A percentile compares a stretch with the other conserved stretches of the same genome.
Evolutionary conservation across 345 rosid species (phyloP).

Genomic region (Euclidium syriacum): DNA sequence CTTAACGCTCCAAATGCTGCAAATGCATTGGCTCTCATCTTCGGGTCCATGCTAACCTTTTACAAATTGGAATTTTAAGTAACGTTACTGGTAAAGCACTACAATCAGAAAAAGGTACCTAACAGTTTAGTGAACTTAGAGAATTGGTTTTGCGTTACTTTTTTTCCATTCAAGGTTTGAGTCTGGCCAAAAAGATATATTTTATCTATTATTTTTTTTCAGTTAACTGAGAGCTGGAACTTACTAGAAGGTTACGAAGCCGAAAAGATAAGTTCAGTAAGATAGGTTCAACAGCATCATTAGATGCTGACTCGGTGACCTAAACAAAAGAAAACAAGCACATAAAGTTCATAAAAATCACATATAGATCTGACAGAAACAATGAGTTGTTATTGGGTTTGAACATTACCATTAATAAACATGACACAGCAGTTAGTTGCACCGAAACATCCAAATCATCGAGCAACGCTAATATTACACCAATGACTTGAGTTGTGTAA

Average conservation of each 20-base stretch:
- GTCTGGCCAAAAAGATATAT: neutral
- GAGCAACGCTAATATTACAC: constrained; percentile 82
- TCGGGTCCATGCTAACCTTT: constrained; percentile 68
- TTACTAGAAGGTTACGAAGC: constrained; percentile 88
- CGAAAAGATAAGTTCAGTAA: constrained; percentile 73
- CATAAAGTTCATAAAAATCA: constrained; percentile 10
- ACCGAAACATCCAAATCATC: constrained; percentile 89
- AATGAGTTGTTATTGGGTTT: neutral
- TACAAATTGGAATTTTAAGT: constrained; percentile 9
- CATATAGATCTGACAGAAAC: neutral
- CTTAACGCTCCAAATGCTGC: constrained; percentile 86
- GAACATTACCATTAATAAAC: constrained; percentile 62
- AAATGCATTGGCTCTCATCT: constrained; percentile 85
- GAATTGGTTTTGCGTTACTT: neutral
- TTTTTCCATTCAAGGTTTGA: neutral
- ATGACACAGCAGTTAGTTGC: constrained; percentile 88
- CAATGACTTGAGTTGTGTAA: constrained; percentile 73
- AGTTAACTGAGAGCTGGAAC: neutral
- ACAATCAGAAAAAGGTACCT: constrained; percentile 1
- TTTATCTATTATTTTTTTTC: neutral
- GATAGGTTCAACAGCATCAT: constrained; percentile 84
- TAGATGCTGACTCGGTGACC: constrained; percentile 78
- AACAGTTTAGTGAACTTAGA: neutral
- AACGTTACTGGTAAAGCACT: constrained; percentile 12
- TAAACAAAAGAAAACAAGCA: constrained; percentile 23